Base-by-base conservation (phyloP, 2,329 filamentous ascomycete genomes). In the Cytospora piceae region DNA sequence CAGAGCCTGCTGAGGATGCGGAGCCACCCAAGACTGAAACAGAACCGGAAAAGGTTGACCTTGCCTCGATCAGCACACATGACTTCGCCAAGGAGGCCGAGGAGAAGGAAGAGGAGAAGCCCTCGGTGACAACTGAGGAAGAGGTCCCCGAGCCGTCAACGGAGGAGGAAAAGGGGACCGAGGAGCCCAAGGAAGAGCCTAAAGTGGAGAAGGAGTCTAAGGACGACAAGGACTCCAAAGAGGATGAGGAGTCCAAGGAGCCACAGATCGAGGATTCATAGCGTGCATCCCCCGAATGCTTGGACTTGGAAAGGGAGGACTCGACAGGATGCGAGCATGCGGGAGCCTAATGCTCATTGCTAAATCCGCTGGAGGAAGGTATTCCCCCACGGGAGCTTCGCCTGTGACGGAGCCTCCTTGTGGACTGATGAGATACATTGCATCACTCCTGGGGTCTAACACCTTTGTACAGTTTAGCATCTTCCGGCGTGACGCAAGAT, bases 1-100 rank as follows among this genome's bases (percentile, higher is more conserved):
- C 60, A 32, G 12, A 62, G 14, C 29, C 64, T 8, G 65, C 59
- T 31, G 69, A 70, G 53, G 64, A 67, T 49, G 69, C 66, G n/a
- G 46, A 22, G 46, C 46, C 46, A 14, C 6, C 46, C n/a, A 49
- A 49, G 24, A 24, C 46, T 12, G 46, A 49, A 49, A 24, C 46
- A 22, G 46, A 49, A 20, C 11, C n/a, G 24, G 46, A 49, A 24
- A n/a, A 12, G n/a, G 68, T 66, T 39, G 71, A 69, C 14, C 61
- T 46, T 53, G 49, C 57, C 15, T n/a, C 65, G 27, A 61, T 34
- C 8, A 61, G 42, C 58, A 56, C 37, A 42, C 52, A 61, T 39
- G 65, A 64, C 46, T 61, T 69, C 55, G 68, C 63, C 14, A 63
- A 32, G 42, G 61, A 71, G 27, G 27, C 27, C 27, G 27, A 29